Conservation (phyloP, 805 yeast genomes). For the Candida glaebosa region DNA sequence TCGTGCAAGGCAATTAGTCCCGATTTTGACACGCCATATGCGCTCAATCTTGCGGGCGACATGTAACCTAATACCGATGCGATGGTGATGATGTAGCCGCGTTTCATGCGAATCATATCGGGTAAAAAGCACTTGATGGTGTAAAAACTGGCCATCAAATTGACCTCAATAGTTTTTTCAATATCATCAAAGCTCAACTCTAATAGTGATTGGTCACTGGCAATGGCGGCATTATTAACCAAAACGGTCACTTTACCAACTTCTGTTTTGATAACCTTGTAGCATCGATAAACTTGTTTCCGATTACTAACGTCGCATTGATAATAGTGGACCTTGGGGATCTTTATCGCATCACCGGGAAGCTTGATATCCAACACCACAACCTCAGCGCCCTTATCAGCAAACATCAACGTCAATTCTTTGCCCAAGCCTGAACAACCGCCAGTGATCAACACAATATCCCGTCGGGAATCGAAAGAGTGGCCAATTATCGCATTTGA, state of each 20-base stretch:
- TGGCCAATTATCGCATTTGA: slow-evolving; percentile 48
- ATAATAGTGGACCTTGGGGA: slow-evolving; percentile 49
- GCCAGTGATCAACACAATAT: slow-evolving; percentile 77
- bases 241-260: slow-evolving; percentile 64
- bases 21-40: slow-evolving; percentile 89
- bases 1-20: slow-evolving; percentile 85
- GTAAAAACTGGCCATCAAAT: slow-evolving; percentile 66
- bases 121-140: slow-evolving; percentile 73
- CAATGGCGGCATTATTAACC: slow-evolving; percentile 84
- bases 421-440: slow-evolving; percentile 79
- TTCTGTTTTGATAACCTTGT: slow-evolving; percentile 38
- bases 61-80: slow-evolving; percentile 83
- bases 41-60: slow-evolving; percentile 77
- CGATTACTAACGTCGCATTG: slow-evolving; percentile 67
- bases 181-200: slow-evolving; percentile 58
- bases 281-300: slow-evolving; percentile 39
- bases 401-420: slow-evolving; percentile 51
- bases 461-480: slow-evolving; percentile 49
- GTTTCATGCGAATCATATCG: slow-evolving; percentile 51
- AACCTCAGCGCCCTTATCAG: slow-evolving; percentile 44
- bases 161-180: slow-evolving; percentile 59
- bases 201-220: slow-evolving; percentile 53
- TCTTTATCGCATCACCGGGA: slow-evolving; percentile 19
- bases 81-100: slow-evolving; percentile 78
- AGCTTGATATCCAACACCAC: slow-evolving; percentile 59